Percentiles rank a stretch among this genome's conserved stretches.
These are phyloP conservation scores for Fusarium sp. DNA, from an alignment of 2,329 filamentous ascomycete species.

Conservation along the genomic window DNA sequence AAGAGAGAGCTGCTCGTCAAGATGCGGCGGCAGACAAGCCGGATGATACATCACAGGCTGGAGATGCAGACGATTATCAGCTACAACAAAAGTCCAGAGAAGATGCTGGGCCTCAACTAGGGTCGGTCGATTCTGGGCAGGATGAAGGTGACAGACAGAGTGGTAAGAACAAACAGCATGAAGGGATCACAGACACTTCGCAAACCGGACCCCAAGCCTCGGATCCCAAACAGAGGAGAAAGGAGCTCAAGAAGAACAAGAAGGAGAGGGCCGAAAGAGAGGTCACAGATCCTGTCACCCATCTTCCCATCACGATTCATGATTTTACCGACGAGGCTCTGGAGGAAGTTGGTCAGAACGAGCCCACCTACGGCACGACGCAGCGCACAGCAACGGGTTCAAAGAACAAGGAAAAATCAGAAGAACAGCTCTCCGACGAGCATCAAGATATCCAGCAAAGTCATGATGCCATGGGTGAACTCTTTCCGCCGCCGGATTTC, in stretches of 20 bases:
- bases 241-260: slow-evolving; percentile 57
- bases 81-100: slow-evolving; percentile 29
- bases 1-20: slow-evolving; percentile 57
- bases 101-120: slow-evolving; percentile 9
- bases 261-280: slow-evolving; percentile 61
- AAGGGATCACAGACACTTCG: slow-evolving; percentile 48
- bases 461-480: slow-evolving; percentile 53
- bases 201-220: slow-evolving; percentile 49
- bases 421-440: slow-evolving; percentile 51
- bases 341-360: slow-evolving; percentile 45
- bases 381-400: slow-evolving; percentile 52
- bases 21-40: slow-evolving; percentile 50
- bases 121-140: slow-evolving; percentile 27
- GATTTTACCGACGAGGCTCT: slow-evolving; percentile 73
- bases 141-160: slow-evolving; percentile 17
- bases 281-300: slow-evolving; percentile 77
- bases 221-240: slow-evolving; percentile 58
- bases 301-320: slow-evolving; percentile 72
- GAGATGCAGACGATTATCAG: slow-evolving; percentile 13
- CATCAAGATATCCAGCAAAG: slow-evolving; percentile 48
- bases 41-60: slow-evolving; percentile 23
- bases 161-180: slow-evolving; percentile 16
- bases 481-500: slow-evolving; percentile 61
- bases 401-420: slow-evolving; percentile 51
- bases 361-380: slow-evolving; percentile 49